These are phyloP conservation scores for Oemleria cerasiformis DNA, from an alignment of 306 rosid genomes.

Conservation along the genomic window DNA sequence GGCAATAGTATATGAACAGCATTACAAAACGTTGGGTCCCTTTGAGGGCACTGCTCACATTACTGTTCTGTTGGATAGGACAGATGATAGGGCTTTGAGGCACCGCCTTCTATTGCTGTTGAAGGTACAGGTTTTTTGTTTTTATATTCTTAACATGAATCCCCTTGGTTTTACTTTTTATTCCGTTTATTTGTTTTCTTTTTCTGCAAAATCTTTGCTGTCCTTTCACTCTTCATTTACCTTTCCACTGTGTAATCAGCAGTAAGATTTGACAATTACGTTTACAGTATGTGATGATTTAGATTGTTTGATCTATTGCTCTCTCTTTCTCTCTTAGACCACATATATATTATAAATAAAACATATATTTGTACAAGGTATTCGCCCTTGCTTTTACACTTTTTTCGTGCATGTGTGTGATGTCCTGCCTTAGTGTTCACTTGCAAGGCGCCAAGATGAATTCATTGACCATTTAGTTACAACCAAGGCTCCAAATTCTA, in stretches of 20 bases:
- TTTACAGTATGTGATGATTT: not conserved
- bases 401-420: not conserved
- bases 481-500: not conserved
- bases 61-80: slow-evolving; percentile 95
- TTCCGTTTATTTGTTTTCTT: not conserved
- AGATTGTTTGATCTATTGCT: not conserved
- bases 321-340: not conserved
- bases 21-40: slow-evolving; percentile 76
- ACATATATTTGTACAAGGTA: not conserved
- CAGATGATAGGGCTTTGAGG: slow-evolving; percentile 97
- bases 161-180: not conserved
- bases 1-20: slow-evolving; percentile 97
- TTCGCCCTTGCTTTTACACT: not conserved
- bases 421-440: not conserved
- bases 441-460: not conserved
- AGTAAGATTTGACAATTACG: not conserved
- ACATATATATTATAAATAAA: not conserved
- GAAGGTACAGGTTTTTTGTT: slow-evolving; percentile 51
- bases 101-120: slow-evolving; percentile 95
- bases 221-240: not conserved
- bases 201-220: not conserved
- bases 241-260: not conserved
- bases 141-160: not conserved
- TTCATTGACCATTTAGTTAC: not conserved
- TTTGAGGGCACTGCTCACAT: slow-evolving; percentile 94